Evolutionary conservation across 2,329 filamentous ascomycete species (phyloP).

Genomic region (Hymenoscyphus fructigenus): DNA sequence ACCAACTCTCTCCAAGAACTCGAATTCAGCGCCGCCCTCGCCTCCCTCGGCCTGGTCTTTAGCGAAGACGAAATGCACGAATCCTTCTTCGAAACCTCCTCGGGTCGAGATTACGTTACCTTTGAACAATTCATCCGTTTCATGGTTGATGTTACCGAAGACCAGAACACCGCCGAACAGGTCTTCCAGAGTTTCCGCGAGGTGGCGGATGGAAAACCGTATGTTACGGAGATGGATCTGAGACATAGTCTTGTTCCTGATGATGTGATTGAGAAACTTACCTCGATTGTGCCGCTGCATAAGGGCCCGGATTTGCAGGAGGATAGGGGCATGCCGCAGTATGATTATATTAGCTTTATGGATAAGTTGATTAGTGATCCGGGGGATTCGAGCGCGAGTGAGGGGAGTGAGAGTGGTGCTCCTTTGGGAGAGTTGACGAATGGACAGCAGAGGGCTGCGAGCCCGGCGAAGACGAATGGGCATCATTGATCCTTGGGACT

Average conservation of each 20-base stretch:
- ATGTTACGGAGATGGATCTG: conserved; percentile 96
- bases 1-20: conserved; percentile 89
- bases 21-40: conserved; percentile 92
- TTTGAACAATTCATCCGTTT: conserved; percentile 99
- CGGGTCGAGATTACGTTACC: conserved; percentile 75
- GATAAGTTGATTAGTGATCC: conserved; percentile 66
- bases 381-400: conserved; percentile 14
- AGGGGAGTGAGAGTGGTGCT: conserved; percentile 16
- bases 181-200: conserved; percentile 98
- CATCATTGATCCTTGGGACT: conserved; percentile 10
- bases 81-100: conserved; percentile 85
- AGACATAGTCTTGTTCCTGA: conserved; percentile 93
- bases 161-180: conserved; percentile 97
- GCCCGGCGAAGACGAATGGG: conserved; percentile 13
- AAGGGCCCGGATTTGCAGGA: conserved; percentile 81
- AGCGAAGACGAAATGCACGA: conserved; percentile 98
- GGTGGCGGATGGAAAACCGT: conserved; percentile 97
- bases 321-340: conserved; percentile 83
- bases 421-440: conserved; percentile 31
- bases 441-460: conserved; percentile 18
- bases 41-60: conserved; percentile 93
- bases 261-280: conserved; percentile 90
- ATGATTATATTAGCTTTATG: conserved; percentile 98
- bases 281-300: conserved; percentile 82
- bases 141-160: conserved; percentile 98